Conservation (phyloP, 257 asterid species). For the Nicotiana undulata region DNA sequence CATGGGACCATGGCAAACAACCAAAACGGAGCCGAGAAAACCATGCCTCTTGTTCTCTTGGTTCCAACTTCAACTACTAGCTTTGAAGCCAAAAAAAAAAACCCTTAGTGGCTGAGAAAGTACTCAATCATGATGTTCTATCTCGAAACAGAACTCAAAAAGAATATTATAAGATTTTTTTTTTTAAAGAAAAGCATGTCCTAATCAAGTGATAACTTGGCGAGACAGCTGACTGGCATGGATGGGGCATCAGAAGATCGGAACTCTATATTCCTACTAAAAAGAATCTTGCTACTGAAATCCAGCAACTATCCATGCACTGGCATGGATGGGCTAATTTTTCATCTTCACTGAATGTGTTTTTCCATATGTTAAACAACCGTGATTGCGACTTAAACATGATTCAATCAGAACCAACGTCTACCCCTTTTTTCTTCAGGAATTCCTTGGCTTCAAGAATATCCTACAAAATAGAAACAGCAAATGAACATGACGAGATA, state of each 20-base stretch:
- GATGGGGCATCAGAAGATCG: neutral
- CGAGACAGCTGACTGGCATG: neutral
- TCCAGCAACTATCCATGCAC: no score
- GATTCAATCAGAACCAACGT: constrained; percentile 42
- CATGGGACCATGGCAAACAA: neutral
- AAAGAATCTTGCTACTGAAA: neutral
- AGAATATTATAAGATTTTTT: neutral
- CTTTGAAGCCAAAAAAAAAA: neutral
- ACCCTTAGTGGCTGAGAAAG: neutral
- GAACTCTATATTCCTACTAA: neutral
- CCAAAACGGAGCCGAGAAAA: neutral
- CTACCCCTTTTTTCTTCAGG: constrained; percentile 56
- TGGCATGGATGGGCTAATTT: neutral
- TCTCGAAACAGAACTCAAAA: neutral
- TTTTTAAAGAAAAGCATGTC: neutral
- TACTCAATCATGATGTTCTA: neutral
- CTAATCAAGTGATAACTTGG: neutral
- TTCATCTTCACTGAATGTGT: neutral
- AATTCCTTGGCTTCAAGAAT: constrained; percentile 69
- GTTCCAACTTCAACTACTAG: neutral
- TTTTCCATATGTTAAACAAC: neutral
- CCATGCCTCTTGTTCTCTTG: constrained; percentile 3
- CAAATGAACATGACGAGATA: no score
- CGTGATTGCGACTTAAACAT: neutral
- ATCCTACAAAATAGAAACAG: constrained; percentile 32